Evolutionary conservation across 345 rosid species (phyloP), one percentile per base, ranked within the genome.

Genomic region (Moricandia arvensis): DNA sequence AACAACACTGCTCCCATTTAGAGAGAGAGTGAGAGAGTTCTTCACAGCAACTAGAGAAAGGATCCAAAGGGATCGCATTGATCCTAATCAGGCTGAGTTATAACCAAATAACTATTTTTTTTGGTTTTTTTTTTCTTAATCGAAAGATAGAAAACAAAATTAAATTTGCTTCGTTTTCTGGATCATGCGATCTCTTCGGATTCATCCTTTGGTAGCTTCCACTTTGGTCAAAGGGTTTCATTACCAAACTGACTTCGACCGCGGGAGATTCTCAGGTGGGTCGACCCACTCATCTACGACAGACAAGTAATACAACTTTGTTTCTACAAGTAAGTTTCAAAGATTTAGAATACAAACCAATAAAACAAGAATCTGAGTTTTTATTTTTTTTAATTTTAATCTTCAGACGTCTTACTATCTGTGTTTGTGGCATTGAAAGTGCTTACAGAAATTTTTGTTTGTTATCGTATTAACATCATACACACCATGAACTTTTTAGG

Each of bases 31-130:
- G 49, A 63, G 76, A 72, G 57, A 61, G 69, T 66, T 70, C 69
- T 63, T 74, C 53, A 63, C 86, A 82, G 55, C 55, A 49, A 89
- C 88, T 85, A 76, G 77, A 93, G 97, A 85, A 91, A 79, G 87
- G 83, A 91, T 93, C 98, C 98, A 93, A 93, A 93, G 97, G 98
- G 98, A 93, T 93, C 97, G 98, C 98, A 93, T 93, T 93, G 98
- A 93, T 93, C 98, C 97, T 72, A 47, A 73, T 68, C 63, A 79
- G 68, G 17, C 53, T 45, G 17, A 45, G 53, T 45, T 45, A 45
- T 45, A 8, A 3, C 10, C 41, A 3, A 35, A 35, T 35, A 66
- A 2, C 61, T 55, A 12, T 0, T 11, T 21, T 55, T 29, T 7
- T 5, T 38, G 1, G 24, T n/a, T n/a, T n/a, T 21, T 21, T 21